These are phyloP conservation scores for Phyllosticta paracitricarpa DNA, from an alignment of 2,329 filamentous ascomycete species.

Conservation along the genomic window DNA sequence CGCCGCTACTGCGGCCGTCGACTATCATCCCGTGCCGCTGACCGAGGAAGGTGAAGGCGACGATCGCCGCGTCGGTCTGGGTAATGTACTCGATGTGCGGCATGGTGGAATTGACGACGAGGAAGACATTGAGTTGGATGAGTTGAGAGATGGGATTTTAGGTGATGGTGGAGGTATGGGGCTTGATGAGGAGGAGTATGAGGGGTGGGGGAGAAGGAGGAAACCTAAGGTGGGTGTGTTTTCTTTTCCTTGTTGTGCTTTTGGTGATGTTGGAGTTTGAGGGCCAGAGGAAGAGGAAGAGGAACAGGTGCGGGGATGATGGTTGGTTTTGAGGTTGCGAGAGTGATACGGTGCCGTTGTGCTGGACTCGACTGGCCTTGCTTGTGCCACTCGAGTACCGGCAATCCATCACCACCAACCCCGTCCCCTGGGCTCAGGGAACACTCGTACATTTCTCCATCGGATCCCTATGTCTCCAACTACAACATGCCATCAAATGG, in stretches of 20 bases:
- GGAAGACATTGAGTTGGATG: neutral
- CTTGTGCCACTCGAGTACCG: neutral
- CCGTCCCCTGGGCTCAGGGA: neutral
- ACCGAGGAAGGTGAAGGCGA: neutral
- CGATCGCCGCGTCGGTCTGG: neutral
- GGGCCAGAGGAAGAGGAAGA: neutral
- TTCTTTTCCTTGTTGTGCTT: neutral
- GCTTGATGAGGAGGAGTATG: neutral
- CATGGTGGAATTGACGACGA: neutral
- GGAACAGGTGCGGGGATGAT: neutral
- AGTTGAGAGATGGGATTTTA: neutral
- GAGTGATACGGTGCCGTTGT: neutral
- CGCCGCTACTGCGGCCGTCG: neutral
- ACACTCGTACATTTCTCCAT: neutral
- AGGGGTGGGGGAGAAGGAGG: neutral
- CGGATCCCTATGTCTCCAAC: neutral
- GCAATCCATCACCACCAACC: neutral
- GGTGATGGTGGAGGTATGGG: neutral
- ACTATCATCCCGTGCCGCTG: neutral
- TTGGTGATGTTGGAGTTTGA: neutral
- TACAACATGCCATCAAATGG: neutral
- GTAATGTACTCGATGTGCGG: neutral
- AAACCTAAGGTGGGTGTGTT: neutral
- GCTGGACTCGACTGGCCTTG: neutral
- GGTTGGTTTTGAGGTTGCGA: neutral